Conservation (phyloP, 345 rosid genomes). For the Eucalyptus shirleyi region DNA sequence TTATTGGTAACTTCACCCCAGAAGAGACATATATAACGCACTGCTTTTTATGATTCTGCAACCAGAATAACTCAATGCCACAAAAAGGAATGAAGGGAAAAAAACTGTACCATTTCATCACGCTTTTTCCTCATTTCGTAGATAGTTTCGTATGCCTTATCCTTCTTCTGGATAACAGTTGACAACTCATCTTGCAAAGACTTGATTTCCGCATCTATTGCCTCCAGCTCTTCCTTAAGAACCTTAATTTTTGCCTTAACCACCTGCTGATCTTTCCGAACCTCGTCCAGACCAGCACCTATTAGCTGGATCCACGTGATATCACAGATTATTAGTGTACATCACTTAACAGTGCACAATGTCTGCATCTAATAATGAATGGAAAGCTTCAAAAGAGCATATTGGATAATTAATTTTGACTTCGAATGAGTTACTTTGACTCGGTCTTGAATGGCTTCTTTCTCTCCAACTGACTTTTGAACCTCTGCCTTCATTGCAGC, state of each 20-base stretch:
- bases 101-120: slow-evolving; percentile 49
- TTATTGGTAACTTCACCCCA: neutral
- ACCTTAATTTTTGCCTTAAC: slow-evolving; percentile 36
- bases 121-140: slow-evolving; percentile 47
- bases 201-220: slow-evolving; percentile 42
- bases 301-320: slow-evolving; percentile 32
- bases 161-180: slow-evolving; percentile 39
- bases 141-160: slow-evolving; percentile 40
- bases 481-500: slow-evolving; percentile 77
- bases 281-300: slow-evolving; percentile 78
- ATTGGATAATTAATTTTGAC: neutral
- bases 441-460: slow-evolving; percentile 74
- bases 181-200: slow-evolving; percentile 43
- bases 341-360: neutral
- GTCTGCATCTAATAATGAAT: neutral
- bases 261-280: slow-evolving; percentile 70
- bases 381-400: neutral
- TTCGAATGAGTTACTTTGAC: slow-evolving; percentile 39
- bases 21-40: neutral
- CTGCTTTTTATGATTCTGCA: neutral
- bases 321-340: neutral
- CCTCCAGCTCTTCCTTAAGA: slow-evolving; percentile 43
- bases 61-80: neutral
- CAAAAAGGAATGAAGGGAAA: neutral
- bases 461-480: slow-evolving; percentile 76